Conservation (phyloP, 352 stramenopile genomes). For the Phytophthora sansomeana region DNA sequence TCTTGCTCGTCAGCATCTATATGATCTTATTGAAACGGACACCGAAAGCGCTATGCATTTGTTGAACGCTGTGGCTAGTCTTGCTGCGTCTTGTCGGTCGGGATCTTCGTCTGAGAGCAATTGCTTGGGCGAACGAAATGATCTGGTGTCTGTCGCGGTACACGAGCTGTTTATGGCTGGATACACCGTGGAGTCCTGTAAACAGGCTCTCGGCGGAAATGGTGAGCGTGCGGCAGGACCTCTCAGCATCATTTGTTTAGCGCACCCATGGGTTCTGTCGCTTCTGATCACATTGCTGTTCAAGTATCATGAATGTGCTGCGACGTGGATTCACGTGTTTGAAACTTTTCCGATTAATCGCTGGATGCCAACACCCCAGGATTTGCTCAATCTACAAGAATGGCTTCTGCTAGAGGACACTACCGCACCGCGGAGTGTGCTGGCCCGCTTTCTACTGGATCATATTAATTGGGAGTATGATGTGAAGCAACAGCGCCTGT, state of each 20-base stretch:
- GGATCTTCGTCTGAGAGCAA: not conserved
- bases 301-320: constrained; percentile 84
- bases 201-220: constrained; percentile 54
- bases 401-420: constrained; percentile 87
- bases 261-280: constrained; percentile 69
- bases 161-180: constrained; percentile 76
- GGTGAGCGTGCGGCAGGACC: constrained; percentile 58
- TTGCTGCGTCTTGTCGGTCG: constrained; percentile 46
- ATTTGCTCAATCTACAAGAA: constrained; percentile 79
- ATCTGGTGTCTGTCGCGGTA: constrained; percentile 62
- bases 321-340: constrained; percentile 86
- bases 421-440: constrained; percentile 53
- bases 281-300: constrained; percentile 68
- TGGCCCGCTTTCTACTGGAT: constrained; percentile 83
- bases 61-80: constrained; percentile 72
- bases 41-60: constrained; percentile 74
- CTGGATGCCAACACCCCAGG: constrained; percentile 70
- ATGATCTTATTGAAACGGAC: constrained; percentile 67
- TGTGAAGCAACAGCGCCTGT: constrained; percentile 63
- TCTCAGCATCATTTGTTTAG: constrained; percentile 70
- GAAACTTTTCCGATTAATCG: constrained; percentile 89
- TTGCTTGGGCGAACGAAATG: constrained; percentile 36
- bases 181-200: constrained; percentile 57
- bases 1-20: constrained; percentile 56
- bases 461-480: constrained; percentile 90